Evolutionary conservation across 2,329 filamentous ascomycete genomes (phyloP).

Genomic region (Exophiala xenobiotica): DNA sequence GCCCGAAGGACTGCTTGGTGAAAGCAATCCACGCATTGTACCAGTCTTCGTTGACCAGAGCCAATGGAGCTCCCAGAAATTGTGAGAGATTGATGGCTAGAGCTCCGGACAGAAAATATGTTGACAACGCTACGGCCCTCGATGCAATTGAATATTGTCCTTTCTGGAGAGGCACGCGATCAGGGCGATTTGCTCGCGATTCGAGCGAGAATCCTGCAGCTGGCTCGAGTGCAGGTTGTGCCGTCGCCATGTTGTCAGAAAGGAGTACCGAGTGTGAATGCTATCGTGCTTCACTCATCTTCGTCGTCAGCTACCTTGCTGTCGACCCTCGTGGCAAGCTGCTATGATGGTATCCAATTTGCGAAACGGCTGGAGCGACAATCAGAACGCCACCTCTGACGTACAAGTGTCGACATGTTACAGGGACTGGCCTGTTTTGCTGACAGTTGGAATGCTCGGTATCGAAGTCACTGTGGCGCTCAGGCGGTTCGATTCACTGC

Average conservation of each 20-base stretch:
- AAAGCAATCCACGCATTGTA: conserved; percentile 86
- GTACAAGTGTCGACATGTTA: neutral
- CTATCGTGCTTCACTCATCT: neutral
- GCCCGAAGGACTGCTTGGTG: conserved; percentile 80
- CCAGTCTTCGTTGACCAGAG: conserved; percentile 70
- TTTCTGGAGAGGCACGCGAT: conserved; percentile 26
- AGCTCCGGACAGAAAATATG: conserved; percentile 34
- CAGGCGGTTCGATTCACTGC: neutral
- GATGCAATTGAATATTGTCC: conserved; percentile 29
- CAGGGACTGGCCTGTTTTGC: neutral
- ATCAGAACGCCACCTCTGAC: conserved; percentile 18
- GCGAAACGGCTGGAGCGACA: conserved; percentile 4
- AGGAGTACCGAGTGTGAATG: too few relatives aligned
- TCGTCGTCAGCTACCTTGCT: neutral
- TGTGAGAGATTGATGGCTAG: conserved; percentile 65
- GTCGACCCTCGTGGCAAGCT: neutral
- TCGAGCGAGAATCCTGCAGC: conserved; percentile 29
- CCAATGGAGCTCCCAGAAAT: conserved; percentile 72
- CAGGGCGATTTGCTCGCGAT: conserved; percentile 22
- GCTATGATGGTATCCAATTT: conserved; percentile 1
- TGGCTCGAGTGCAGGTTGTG: conserved; percentile 20
- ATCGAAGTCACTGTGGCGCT: conserved; percentile 3
- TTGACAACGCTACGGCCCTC: conserved; percentile 32
- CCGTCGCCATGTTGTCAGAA: conserved; percentile 21
- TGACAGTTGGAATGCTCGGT: neutral